Conservation (phyloP, 345 rosid species). For the Populus euphratica region DNA sequence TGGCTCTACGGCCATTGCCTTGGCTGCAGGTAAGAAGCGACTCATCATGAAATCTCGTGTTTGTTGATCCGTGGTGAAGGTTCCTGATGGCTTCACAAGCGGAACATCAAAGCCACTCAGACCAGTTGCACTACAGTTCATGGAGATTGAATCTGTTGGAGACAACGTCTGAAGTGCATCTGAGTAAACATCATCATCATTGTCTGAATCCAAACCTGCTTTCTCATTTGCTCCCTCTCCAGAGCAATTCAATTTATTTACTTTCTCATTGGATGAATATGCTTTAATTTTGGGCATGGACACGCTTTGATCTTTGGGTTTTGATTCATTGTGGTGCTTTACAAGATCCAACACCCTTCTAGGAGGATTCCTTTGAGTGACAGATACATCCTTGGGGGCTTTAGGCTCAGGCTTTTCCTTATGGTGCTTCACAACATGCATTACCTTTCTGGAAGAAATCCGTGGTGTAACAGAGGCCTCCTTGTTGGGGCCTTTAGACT, state of each 20-base stretch:
- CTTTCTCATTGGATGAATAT: slow-evolving; percentile 7
- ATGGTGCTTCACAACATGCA: neutral
- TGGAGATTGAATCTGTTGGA: slow-evolving; percentile 48
- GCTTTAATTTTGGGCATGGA: slow-evolving; percentile 8
- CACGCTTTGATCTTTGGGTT: slow-evolving; percentile 12
- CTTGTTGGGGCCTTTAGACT: neutral
- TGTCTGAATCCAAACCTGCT: slow-evolving; percentile 25
- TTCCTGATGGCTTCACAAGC: slow-evolving; percentile 43
- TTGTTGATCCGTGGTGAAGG: slow-evolving; percentile 44
- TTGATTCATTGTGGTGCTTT: slow-evolving; percentile 27
- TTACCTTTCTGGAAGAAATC: neutral
- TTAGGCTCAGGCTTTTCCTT: slow-evolving; percentile 14
- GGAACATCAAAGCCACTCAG: slow-evolving; percentile 51
- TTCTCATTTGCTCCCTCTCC: slow-evolving; percentile 24
- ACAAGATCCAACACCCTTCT: slow-evolving; percentile 28
- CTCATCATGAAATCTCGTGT: slow-evolving; percentile 82
- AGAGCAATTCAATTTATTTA: slow-evolving; percentile 19
- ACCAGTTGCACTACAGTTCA: slow-evolving; percentile 52
- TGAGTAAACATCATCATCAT: slow-evolving; percentile 51
- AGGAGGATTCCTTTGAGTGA: slow-evolving; percentile 42
- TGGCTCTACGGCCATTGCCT: slow-evolving; percentile 80
- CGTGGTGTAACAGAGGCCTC: neutral
- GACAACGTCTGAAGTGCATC: slow-evolving; percentile 70
- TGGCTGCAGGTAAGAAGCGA: slow-evolving; percentile 94
- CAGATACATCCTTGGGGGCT: slow-evolving; percentile 18